Percentiles rank a stretch among this genome's conserved stretches.
phyloP scores from a whole-genome alignment of 2,329 filamentous ascomycete genomes.

The Aureobasidium sp. region DNA sequence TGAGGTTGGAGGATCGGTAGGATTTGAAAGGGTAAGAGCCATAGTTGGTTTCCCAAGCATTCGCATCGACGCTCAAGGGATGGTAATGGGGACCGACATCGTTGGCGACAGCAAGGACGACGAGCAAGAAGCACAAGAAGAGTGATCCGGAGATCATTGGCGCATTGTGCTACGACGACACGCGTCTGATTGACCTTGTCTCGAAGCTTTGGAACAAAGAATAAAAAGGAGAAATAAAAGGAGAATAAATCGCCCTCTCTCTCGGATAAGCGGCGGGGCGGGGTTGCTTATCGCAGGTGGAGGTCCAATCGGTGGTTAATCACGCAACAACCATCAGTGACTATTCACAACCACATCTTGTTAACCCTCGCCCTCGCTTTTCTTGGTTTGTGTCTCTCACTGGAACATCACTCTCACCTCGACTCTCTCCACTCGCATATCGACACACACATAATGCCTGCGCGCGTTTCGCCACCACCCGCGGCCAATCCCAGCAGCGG shows the following conservation, averaged over 20 bases:
- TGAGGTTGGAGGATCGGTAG: constrained; percentile 11
- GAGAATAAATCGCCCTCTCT: not conserved
- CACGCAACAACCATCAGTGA: not conserved
- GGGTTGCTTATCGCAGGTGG: not conserved
- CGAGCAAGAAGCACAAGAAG: not conserved
- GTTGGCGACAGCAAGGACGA: not conserved
- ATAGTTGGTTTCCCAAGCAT: not conserved
- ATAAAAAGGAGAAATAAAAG: not conserved
- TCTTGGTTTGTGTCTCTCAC: not conserved
- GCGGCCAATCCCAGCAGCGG: constrained; percentile 33
- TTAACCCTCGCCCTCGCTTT: not conserved
- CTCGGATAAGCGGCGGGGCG: not conserved
- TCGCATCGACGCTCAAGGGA: not conserved
- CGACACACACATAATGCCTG: not conserved
- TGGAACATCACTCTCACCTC: not conserved
- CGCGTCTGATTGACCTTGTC: not conserved
- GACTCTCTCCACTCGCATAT: not conserved
- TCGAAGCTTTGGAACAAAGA: not conserved
- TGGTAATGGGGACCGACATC: constrained; percentile 7
- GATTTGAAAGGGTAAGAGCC: constrained; percentile 11
- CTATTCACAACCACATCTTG: not conserved
- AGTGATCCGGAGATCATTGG: not conserved
- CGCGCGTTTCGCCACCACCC: constrained; percentile 25
- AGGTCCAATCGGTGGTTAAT: not conserved
- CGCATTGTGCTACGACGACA: not conserved